These are phyloP conservation scores for Rubia balearica DNA, from an alignment of 305 asterid species.

Conservation along the genomic window DNA sequence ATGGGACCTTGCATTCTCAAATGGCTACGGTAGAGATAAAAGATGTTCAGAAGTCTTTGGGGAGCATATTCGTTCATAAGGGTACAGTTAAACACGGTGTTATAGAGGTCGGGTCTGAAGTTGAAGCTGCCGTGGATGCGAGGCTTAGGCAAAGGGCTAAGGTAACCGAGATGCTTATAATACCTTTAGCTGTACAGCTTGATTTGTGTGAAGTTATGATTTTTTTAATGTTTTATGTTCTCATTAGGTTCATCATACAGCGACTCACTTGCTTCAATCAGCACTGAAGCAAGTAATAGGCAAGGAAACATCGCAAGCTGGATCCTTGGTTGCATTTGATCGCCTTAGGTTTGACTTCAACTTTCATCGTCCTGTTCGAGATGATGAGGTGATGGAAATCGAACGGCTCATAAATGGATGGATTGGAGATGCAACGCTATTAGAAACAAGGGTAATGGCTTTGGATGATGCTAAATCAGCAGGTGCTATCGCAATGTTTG, in stretches of 20 bases:
- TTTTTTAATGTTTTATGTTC: conserved; percentile 12
- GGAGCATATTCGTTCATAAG: conserved; percentile 76
- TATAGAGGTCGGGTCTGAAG: conserved; percentile 61
- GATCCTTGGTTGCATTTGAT: conserved; percentile 89
- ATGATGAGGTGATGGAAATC: conserved; percentile 60
- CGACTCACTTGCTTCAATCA: conserved; percentile 93
- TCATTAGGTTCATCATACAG: conserved; percentile 85
- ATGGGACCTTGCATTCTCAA: conserved; percentile 49
- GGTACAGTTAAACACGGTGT: conserved; percentile 69
- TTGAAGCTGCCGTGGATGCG: conserved; percentile 84
- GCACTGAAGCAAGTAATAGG: conserved; percentile 89
- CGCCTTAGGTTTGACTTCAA: conserved; percentile 93
- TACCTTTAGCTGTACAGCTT: neutral
- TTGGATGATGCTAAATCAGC: conserved; percentile 77
- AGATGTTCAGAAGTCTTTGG: conserved; percentile 75
- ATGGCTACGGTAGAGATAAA: conserved; percentile 56
- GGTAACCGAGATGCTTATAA: conserved; percentile 29
- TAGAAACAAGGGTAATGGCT: conserved; percentile 70
- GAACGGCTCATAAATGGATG: conserved; percentile 73
- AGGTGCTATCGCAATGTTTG: conserved; percentile 97
- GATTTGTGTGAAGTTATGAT: conserved; percentile 3
- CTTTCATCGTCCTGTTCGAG: conserved; percentile 69
- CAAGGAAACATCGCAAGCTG: conserved; percentile 94
- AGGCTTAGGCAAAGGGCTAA: conserved; percentile 81
- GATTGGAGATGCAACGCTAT: conserved; percentile 76